Evolutionary conservation across 192 early-diverging fungal species (phyloP), one percentile per base, ranked within the genome.

Genomic region (Backusella mclennaniae): DNA sequence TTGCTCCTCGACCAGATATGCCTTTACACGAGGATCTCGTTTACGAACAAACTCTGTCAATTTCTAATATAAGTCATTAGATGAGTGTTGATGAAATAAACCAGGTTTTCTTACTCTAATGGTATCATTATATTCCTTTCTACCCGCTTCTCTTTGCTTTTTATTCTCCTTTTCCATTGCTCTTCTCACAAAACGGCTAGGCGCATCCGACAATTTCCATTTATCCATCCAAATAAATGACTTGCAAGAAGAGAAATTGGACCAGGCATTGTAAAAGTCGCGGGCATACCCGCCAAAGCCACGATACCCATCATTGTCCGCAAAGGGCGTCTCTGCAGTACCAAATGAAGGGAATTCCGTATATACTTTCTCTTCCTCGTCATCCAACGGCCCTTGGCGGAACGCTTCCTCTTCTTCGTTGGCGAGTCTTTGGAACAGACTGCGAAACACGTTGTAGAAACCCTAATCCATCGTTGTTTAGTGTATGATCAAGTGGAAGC

Each of bases 221-320:
- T 96, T 92, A 84, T 99, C 98, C 66, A 87, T 87, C 98, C 98
- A 99, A 35, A 88, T 86, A 76, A 98, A 99, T n/a, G 91, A 92
- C 83, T 98, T 98, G 74, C 84, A 80, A 15, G 92, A 89, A 1
- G 92, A 82, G 77, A 98, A 99, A 19, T 89, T 90, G 33, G 89
- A 81, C 89, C 95, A 99, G 38, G 91, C 88, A 46, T 84, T 89
- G 81, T 96, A 96, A 73, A 95, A 95, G 52, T 92, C 90, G 35
- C 88, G 85, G 63, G 91, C 84, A 53, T 84, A 83, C 12, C 67
- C 83, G 19, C 82, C 84, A 39, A 72, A 77, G 6, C 67, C 74
- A 17, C 67, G 31, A 41, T 89, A 81, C 0, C 82, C 80, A 69
- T 91, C 89, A 23, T 87, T 84, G 59, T 95, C 93, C 0, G 73